These are phyloP conservation scores for Apiospora aurea DNA, from an alignment of 2,329 filamentous ascomycete genomes.

Conservation along the genomic window DNA sequence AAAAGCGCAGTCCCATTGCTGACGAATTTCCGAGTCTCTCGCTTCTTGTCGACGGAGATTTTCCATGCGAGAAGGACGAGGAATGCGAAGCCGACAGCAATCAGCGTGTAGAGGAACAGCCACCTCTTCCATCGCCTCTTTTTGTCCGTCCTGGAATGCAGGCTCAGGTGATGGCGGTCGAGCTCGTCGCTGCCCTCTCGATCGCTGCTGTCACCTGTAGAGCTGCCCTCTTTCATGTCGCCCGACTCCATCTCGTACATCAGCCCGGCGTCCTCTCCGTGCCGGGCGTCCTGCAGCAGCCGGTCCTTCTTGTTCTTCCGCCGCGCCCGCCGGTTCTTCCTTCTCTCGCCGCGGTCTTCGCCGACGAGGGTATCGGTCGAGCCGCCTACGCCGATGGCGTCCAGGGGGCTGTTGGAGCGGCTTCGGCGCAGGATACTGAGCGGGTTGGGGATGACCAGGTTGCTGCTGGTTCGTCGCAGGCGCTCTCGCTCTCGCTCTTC, in stretches of 20 bases:
- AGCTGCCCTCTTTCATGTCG: constrained; percentile 70
- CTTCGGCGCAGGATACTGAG: constrained; percentile 48
- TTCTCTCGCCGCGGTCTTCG: constrained; percentile 55
- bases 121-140: constrained; percentile 61
- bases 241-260: constrained; percentile 84
- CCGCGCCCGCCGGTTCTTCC: constrained; percentile 55
- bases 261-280: constrained; percentile 75
- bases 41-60: constrained; percentile 56
- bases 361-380: constrained; percentile 54
- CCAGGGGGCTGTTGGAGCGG: constrained; percentile 48
- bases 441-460: constrained; percentile 57
- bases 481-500: constrained; percentile 51
- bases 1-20: constrained; percentile 91
- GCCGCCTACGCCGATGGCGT: constrained; percentile 45
- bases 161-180: constrained; percentile 59
- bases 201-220: constrained; percentile 67
- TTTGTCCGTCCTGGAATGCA: constrained; percentile 55
- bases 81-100: constrained; percentile 61
- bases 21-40: constrained; percentile 46
- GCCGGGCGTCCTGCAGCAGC: constrained; percentile 58
- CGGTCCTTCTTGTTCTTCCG: constrained; percentile 61
- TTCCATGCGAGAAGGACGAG: constrained; percentile 66
- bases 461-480: constrained; percentile 53
- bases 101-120: constrained; percentile 60
- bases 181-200: constrained; percentile 66